These are phyloP conservation scores for Aegilops sharonensis DNA, from an alignment of 176 grass and related monocot genomes.

Conservation along the genomic window DNA sequence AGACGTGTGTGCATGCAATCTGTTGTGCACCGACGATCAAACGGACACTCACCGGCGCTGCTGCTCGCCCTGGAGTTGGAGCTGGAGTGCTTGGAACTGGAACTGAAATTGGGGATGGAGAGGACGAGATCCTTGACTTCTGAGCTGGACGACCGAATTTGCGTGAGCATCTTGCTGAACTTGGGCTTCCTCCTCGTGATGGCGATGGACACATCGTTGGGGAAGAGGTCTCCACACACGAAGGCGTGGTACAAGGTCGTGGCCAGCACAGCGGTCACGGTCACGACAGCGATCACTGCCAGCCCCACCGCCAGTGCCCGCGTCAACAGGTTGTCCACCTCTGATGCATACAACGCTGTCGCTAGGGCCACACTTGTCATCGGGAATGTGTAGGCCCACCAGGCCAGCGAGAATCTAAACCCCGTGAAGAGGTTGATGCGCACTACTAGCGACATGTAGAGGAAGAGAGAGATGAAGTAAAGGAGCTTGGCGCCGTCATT, in stretches of 20 bases:
- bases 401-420: conserved; percentile 57
- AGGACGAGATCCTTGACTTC: neutral
- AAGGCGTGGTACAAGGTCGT: neutral
- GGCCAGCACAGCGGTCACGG: conserved; percentile 51
- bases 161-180: neutral
- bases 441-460: conserved; percentile 57
- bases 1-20: neutral
- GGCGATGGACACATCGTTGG: neutral
- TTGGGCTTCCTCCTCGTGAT: neutral
- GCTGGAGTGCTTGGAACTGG: neutral
- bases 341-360: conserved; percentile 11
- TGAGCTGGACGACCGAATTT: neutral
- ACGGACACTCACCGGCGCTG: neutral
- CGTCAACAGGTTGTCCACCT: neutral
- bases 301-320: neutral
- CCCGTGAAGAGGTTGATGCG: conserved; percentile 25
- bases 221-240: conserved; percentile 49
- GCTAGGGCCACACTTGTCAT: conserved; percentile 63
- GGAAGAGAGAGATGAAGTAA: conserved; percentile 79
- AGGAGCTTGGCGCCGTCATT: conserved; percentile 41
- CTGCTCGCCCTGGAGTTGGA: neutral
- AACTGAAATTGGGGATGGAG: neutral
- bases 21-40: neutral
- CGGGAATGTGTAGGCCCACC: conserved; percentile 93
- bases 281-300: conserved; percentile 23